phyloP scores from a whole-genome alignment of 139 green algal genomes.

The Tetradesmus lagerheimii region DNA sequence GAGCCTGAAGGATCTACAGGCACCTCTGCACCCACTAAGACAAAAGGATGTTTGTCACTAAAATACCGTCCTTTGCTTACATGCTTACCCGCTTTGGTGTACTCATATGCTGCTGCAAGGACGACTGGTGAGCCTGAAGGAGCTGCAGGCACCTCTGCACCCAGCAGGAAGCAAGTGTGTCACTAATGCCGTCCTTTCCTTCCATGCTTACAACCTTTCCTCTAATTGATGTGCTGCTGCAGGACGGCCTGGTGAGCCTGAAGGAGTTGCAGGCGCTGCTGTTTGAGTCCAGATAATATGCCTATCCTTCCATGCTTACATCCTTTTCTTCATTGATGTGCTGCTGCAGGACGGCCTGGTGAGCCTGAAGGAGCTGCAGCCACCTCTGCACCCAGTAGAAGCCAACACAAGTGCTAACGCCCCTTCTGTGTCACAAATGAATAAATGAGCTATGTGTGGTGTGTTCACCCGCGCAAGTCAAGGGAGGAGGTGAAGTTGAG shows the following conservation, averaged over 20 bases:
- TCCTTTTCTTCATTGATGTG: background rate
- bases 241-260: slow-evolving; percentile 71
- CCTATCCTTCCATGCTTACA: too few relatives aligned
- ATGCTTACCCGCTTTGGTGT: background rate
- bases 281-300: slow-evolving; percentile 48
- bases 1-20: slow-evolving; percentile 66
- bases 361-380: slow-evolving; percentile 66
- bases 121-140: background rate
- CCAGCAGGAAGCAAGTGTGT: background rate
- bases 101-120: background rate
- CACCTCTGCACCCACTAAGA: too few relatives aligned
- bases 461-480: too few relatives aligned
- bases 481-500: too few relatives aligned
- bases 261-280: slow-evolving; percentile 71
- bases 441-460: too few relatives aligned
- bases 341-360: slow-evolving; percentile 64
- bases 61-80: too few relatives aligned
- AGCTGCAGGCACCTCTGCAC: background rate
- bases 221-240: slow-evolving; percentile 16
- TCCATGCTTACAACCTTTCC: too few relatives aligned
- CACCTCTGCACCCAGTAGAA: too few relatives aligned
- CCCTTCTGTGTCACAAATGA: too few relatives aligned
- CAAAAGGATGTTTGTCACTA: too few relatives aligned
- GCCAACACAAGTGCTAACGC: too few relatives aligned
- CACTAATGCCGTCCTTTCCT: too few relatives aligned